Percentiles rank a stretch among this genome's conserved stretches.
Evolutionary conservation across 2,329 filamentous ascomycete species (phyloP).

Genomic region (Aureobasidium lini): DNA sequence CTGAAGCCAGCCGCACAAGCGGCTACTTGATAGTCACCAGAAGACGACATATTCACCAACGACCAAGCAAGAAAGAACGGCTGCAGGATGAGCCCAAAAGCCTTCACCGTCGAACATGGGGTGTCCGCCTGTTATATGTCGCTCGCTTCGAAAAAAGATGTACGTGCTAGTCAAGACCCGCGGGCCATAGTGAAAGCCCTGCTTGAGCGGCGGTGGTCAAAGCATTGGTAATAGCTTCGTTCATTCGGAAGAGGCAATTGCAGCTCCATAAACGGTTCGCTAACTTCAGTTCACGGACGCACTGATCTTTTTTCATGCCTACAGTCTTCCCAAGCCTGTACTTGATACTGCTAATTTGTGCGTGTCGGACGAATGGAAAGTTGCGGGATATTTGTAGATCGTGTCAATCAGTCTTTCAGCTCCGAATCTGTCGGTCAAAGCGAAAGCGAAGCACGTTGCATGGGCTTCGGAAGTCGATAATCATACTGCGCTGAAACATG

Average conservation of each 20-base stretch:
- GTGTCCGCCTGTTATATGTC: background rate
- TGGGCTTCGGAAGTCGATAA: too few species aligned
- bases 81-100: background rate
- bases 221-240: background rate
- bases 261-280: background rate
- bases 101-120: background rate
- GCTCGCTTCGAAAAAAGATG: background rate
- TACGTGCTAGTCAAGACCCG: background rate
- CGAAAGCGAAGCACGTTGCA: too few species aligned
- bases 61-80: background rate
- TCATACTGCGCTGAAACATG: background rate
- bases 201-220: background rate
- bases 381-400: too few species aligned
- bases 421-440: too few species aligned
- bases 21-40: conserved; percentile 14
- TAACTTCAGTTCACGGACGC: background rate
- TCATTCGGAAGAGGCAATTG: background rate
- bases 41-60: background rate
- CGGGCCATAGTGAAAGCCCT: background rate
- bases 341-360: too few species aligned
- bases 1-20: conserved; percentile 28
- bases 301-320: background rate
- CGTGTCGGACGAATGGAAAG: too few species aligned
- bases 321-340: background rate
- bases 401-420: too few species aligned